Evolutionary conservation across 345 rosid genomes (phyloP).

Genomic region (Salix dunnii): DNA sequence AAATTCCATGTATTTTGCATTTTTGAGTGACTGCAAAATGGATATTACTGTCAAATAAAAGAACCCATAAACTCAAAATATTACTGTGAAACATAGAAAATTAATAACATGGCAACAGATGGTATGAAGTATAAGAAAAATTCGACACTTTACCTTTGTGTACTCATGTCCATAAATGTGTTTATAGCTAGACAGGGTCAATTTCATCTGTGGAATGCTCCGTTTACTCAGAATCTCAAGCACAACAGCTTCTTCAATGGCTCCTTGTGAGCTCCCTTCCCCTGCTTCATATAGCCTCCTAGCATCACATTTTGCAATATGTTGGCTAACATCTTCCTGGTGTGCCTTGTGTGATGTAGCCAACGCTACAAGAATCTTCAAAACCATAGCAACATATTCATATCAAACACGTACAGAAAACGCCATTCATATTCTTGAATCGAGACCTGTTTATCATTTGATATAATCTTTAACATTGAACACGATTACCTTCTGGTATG

Average conservation of each 20-base stretch:
- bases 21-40: conserved; percentile 39
- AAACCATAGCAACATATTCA: neutral
- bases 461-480: neutral
- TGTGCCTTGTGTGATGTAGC: conserved; percentile 65
- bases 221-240: conserved; percentile 65
- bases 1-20: conserved; percentile 33
- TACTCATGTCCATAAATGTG: conserved; percentile 62
- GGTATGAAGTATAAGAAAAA: neutral
- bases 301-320: conserved; percentile 57
- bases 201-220: conserved; percentile 57
- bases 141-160: conserved; percentile 40
- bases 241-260: conserved; percentile 46
- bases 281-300: conserved; percentile 52
- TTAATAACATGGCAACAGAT: neutral
- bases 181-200: conserved; percentile 54
- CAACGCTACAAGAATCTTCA: conserved; percentile 57
- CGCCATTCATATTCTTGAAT: neutral
- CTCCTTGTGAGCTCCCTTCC: conserved; percentile 40
- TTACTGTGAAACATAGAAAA: neutral
- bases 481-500: conserved; percentile 51
- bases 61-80: no score
- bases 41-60: neutral
- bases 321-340: conserved; percentile 55
- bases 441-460: neutral
- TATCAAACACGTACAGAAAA: neutral